Evolutionary conservation across 805 yeast genomes (phyloP), one percentile per base, ranked within the genome.

Genomic region (Candida multigemmis): DNA sequence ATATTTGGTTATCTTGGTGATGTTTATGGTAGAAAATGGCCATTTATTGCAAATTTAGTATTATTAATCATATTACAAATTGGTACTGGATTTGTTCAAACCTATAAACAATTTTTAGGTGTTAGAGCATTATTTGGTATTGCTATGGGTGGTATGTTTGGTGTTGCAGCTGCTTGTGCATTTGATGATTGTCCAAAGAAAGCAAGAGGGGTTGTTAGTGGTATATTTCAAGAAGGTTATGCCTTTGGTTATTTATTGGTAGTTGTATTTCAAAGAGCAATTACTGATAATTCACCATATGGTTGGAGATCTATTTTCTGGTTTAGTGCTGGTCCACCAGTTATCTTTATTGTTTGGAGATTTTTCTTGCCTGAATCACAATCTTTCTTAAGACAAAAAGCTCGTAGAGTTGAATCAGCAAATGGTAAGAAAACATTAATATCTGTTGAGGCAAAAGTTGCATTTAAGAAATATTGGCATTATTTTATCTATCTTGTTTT

Each of bases 291-390:
- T 32, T 47, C 67, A 4, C 41, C 52, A 3, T 70, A 74, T 35
- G 66, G 70, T 5, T 79, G 89, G 89, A 62, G 84, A 42, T 66
- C 82, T 1, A 53, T 77, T 23, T 78, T 74, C 51, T 79, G 86
- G 86, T 77, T 80, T 43, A 65, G 74, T 16, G 69, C 84, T n/a
- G 77, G 77, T 18, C 71, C 77, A 7, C 77, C 83, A 2, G 65
- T 71, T 8, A 41, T 77, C 11, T 56, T 79, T 27, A 65, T 76
- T 23, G 32, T 57, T 14, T 76, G 78, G 77, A 65, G 86, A 49
- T 37, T 61, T 33, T 48, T 55, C 22, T 57, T 69, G 25, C 81
- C 81, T 3, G 86, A 79, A 50, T 71, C 82, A 6, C 70, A 68
- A 22, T 58, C 66, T 9, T 77, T 65, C 44, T 35, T 54, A 7